Conservation (phyloP, 31 red algal genomes). For the Odonthalia washingtoniensis region DNA sequence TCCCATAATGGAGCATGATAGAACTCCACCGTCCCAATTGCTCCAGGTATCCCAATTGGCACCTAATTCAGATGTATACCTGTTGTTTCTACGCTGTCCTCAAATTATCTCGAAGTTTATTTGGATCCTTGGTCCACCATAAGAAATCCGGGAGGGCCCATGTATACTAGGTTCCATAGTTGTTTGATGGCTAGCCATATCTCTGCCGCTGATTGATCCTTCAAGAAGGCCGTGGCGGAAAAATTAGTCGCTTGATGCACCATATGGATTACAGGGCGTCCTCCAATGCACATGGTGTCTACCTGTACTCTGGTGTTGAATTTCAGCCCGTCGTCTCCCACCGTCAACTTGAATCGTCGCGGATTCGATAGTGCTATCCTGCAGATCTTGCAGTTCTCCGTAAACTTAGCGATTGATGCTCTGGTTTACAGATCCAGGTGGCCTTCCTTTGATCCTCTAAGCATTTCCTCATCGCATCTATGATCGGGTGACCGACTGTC, state of each 20-base stretch:
- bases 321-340: neutral
- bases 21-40: conserved; percentile 26
- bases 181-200: neutral
- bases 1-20: neutral
- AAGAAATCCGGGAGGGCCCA: conserved; percentile 28
- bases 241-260: conserved; percentile 18
- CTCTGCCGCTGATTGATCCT: neutral
- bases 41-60: conserved; percentile 18
- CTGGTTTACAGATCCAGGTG: neutral
- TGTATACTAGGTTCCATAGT: conserved; percentile 13
- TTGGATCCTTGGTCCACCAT: conserved; percentile 25
- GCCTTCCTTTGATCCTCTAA: neutral
- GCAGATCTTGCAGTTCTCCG: neutral
- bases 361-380: neutral
- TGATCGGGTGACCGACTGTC: neutral
- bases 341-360: conserved; percentile 10
- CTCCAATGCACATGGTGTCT: neutral
- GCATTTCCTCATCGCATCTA: neutral
- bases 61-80: neutral
- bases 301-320: conserved; percentile 4
- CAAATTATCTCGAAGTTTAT: conserved; percentile 11
- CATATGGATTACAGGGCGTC: neutral
- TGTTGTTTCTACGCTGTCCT: neutral
- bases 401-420: neutral
- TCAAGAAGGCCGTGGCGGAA: neutral